A percentile compares a stretch with the other conserved stretches of the same genome.
phyloP scores from a whole-genome alignment of 2,329 filamentous ascomycete genomes.

The Plectosphaerella sp. region DNA sequence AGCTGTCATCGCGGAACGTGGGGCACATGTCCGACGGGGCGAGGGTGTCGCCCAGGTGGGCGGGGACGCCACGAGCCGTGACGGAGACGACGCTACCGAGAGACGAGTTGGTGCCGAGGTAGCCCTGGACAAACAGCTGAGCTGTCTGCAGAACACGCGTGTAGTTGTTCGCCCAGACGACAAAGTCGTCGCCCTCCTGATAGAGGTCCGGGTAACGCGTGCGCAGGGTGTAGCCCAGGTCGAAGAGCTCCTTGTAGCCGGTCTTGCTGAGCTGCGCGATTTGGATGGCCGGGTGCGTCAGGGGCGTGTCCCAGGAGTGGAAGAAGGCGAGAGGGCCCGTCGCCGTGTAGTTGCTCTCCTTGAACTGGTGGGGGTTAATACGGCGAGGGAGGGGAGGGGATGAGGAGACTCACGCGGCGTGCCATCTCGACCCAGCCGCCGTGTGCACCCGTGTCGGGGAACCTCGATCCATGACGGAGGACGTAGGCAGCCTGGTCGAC shows the following conservation, averaged over 20 bases:
- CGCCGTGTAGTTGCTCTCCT: slow-evolving; percentile 47
- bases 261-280: slow-evolving; percentile 56
- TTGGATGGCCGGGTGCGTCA: slow-evolving; percentile 49
- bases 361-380: slow-evolving; percentile 34
- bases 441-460: slow-evolving; percentile 58
- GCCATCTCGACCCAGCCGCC: slow-evolving; percentile 48
- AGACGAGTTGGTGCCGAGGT: slow-evolving; percentile 51
- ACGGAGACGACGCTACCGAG: slow-evolving; percentile 54
- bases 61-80: slow-evolving; percentile 46
- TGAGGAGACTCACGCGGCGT: slow-evolving; percentile 26
- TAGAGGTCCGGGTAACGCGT: slow-evolving; percentile 48
- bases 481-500: slow-evolving; percentile 59
- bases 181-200: slow-evolving; percentile 42
- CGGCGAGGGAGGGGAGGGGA: background rate
- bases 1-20: slow-evolving; percentile 50
- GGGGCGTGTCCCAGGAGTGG: slow-evolving; percentile 51
- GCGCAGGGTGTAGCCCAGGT: slow-evolving; percentile 48
- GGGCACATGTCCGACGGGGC: slow-evolving; percentile 60
- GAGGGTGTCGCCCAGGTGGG: slow-evolving; percentile 56
- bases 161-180: slow-evolving; percentile 64
- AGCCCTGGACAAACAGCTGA: slow-evolving; percentile 56
- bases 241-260: slow-evolving; percentile 57
- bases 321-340: slow-evolving; percentile 52
- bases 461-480: slow-evolving; percentile 58
- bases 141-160: slow-evolving; percentile 59